Evolutionary conservation across 169 alveolate genomes (phyloP).

Genomic region (Eimeria zaria): DNA sequence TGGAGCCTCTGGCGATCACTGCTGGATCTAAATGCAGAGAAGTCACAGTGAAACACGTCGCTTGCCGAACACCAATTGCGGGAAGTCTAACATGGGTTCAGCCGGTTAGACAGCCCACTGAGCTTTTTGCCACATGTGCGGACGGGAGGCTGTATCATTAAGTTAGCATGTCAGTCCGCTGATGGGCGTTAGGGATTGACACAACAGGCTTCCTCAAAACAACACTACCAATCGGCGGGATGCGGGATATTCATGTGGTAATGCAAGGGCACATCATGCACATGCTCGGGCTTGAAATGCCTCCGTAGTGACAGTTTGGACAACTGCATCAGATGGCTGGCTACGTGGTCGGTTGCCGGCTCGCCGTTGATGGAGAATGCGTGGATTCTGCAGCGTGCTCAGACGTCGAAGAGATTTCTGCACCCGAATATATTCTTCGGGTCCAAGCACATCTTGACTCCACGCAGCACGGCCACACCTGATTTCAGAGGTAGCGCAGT

Average conservation of each 20-base stretch:
- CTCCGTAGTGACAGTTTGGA: background rate
- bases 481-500: background rate
- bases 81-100: background rate
- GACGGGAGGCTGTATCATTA: background rate
- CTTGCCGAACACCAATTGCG: background rate
- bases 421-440: conserved; percentile 89
- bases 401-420: conserved; percentile 31
- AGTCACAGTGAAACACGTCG: background rate
- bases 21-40: background rate
- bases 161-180: background rate
- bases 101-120: background rate
- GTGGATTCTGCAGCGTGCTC: background rate
- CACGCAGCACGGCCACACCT: conserved; percentile 83
- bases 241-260: background rate
- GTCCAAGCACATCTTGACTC: conserved; percentile 87
- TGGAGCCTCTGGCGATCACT: conserved; percentile 38
- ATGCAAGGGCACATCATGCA: background rate
- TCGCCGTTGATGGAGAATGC: background rate
- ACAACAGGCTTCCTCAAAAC: background rate
- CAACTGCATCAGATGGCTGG: background rate
- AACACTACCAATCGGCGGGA: background rate
- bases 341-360: background rate
- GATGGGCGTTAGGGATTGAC: background rate
- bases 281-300: background rate
- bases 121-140: background rate